Evolutionary conservation across 805 yeast species (phyloP).

Genomic region (Candida fluviatilis): DNA sequence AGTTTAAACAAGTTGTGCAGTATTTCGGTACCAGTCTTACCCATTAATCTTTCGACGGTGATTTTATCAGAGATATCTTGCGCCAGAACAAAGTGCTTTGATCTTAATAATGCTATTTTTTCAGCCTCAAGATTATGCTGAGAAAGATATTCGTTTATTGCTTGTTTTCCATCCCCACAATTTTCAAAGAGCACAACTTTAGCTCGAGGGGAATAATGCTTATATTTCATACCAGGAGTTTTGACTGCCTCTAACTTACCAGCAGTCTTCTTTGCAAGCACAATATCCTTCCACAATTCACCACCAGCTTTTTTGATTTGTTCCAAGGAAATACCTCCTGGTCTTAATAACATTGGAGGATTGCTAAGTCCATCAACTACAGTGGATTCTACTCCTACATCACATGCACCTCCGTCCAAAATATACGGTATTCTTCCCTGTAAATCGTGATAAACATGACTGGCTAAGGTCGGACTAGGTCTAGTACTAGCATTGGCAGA

Average conservation of each 20-base stretch:
- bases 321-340: conserved; percentile 90
- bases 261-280: conserved; percentile 63
- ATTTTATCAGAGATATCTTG: conserved; percentile 13
- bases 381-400: conserved; percentile 90
- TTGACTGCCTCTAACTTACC: conserved; percentile 64
- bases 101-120: conserved; percentile 52
- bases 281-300: conserved; percentile 55
- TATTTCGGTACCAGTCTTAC: conserved; percentile 51
- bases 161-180: conserved; percentile 39
- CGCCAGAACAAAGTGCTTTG: conserved; percentile 29
- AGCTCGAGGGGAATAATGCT: conserved; percentile 91
- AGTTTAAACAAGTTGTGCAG: conserved; percentile 71
- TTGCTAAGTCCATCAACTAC: conserved; percentile 83
- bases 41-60: conserved; percentile 35
- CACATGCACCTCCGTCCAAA: conserved; percentile 85
- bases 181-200: conserved; percentile 64
- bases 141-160: conserved; percentile 23
- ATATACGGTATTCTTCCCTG: conserved; percentile 77
- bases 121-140: conserved; percentile 10
- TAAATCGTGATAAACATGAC: conserved; percentile 79
- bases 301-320: conserved; percentile 69
- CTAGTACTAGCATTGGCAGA: conserved; percentile 95
- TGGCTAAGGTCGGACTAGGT: conserved; percentile 89
- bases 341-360: conserved; percentile 88
- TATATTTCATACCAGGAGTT: conserved; percentile 98